Conservation (phyloP, 805 yeast species). For the Metschnikowia dekortorum region DNA sequence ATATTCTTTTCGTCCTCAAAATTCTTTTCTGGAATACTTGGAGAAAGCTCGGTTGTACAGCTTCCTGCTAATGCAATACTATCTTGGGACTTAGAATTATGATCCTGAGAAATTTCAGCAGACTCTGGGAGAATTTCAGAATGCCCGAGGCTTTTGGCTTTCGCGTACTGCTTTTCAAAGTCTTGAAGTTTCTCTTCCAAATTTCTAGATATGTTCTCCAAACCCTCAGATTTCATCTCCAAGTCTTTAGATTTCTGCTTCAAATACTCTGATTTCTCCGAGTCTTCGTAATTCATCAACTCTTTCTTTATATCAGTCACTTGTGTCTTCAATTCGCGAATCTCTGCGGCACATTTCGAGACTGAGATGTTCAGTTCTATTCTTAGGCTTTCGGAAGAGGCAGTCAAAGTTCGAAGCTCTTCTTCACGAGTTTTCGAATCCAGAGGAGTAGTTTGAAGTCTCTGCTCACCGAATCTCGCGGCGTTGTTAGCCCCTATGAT, state of each 20-base stretch:
- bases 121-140: background rate
- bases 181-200: background rate
- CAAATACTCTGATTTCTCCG: background rate
- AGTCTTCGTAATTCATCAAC: background rate
- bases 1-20: background rate
- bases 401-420: background rate
- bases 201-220: constrained; percentile 5
- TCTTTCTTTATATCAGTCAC: background rate
- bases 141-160: background rate
- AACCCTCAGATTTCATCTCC: constrained; percentile 20
- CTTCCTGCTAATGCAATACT: background rate
- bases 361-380: background rate
- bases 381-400: background rate
- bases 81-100: background rate
- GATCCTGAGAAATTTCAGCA: too few relatives aligned
- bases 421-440: background rate
- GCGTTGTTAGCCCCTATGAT: background rate
- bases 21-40: background rate
- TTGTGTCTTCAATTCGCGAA: background rate
- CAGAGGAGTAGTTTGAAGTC: background rate
- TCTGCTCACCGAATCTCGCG: background rate
- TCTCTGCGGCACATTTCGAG: background rate
- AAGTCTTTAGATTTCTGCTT: constrained; percentile 12
- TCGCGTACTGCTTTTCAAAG: background rate
- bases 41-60: background rate